Conservation (phyloP, 257 asterid species). For the Linaria vulgaris region DNA sequence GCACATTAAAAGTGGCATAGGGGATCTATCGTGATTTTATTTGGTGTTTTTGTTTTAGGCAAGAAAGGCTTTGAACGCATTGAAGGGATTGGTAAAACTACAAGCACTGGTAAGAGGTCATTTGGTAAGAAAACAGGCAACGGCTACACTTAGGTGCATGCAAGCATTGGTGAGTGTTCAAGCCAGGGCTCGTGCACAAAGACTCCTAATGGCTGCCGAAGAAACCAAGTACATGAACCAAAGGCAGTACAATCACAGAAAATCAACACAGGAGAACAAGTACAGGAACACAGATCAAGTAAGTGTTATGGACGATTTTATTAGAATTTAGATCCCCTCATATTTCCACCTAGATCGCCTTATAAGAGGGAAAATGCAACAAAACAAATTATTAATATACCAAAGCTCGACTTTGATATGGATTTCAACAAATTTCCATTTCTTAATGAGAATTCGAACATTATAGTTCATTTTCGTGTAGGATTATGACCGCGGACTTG, state of each 20-base stretch:
- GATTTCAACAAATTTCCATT: no score
- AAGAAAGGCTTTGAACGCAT: conserved; percentile 90
- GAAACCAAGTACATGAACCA: conserved; percentile 46
- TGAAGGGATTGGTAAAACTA: conserved; percentile 86
- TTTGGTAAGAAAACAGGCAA: conserved; percentile 83
- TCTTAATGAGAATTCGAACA: background rate
- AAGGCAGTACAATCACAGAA: conserved; percentile 55
- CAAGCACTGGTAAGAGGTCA: conserved; percentile 95
- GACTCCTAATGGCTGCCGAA: conserved; percentile 54
- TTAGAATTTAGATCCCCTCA: no score
- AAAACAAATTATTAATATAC: no score
- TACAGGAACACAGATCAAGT: conserved; percentile 55
- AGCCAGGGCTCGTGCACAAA: conserved; percentile 77
- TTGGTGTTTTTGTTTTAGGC: conserved; percentile 53
- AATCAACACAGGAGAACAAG: conserved; percentile 57
- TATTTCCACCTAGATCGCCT: no score
- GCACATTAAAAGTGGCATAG: no score
- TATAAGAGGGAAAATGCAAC: no score
- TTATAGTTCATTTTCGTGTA: conserved; percentile 16
- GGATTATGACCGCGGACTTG: conserved; percentile 57
- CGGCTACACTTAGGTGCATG: conserved; percentile 87
- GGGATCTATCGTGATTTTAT: no score
- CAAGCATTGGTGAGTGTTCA: conserved; percentile 81
- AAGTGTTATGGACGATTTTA: conserved; percentile 6
- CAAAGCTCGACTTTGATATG: no score